These are phyloP conservation scores for Thielaviopsis punctulata DNA, from an alignment of 2,329 filamentous ascomycete genomes.

Conservation along the genomic window DNA sequence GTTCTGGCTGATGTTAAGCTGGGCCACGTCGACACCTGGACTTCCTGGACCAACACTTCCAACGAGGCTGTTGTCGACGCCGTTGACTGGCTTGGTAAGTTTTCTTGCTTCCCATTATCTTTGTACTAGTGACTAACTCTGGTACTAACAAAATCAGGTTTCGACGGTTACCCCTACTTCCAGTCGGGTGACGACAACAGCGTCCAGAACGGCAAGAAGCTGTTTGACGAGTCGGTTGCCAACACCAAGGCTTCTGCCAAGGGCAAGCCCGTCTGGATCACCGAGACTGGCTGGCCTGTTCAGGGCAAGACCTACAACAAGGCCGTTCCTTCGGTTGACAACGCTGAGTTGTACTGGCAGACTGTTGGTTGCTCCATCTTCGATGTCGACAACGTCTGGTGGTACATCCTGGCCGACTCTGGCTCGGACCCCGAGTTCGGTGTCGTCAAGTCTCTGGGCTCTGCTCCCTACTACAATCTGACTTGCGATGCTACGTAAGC, in stretches of 20 bases:
- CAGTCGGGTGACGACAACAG: constrained; percentile 50
- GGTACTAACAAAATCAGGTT: constrained; percentile 21
- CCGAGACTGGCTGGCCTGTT: constrained; percentile 78
- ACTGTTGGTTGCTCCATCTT: constrained; percentile 58
- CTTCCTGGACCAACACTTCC: constrained; percentile 53
- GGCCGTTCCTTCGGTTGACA: constrained; percentile 44
- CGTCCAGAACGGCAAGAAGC: constrained; percentile 43
- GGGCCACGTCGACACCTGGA: constrained; percentile 86
- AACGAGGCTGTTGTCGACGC: constrained; percentile 54
- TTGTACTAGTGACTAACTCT: not conserved
- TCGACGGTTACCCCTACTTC: constrained; percentile 78
- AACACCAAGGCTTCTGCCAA: constrained; percentile 39
- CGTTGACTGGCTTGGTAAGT: constrained; percentile 50
- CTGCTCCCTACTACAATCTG: constrained; percentile 44
- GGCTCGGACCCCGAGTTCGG: constrained; percentile 49
- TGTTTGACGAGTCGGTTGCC: constrained; percentile 52
- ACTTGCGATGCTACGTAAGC: constrained; percentile 29
- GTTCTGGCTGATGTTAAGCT: constrained; percentile 39
- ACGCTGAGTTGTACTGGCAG: constrained; percentile 69
- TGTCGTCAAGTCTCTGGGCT: constrained; percentile 39
- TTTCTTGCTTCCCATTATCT: no score
- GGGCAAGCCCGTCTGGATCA: constrained; percentile 66
- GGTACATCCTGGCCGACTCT: constrained; percentile 60
- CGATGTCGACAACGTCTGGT: constrained; percentile 50
- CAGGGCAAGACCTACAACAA: constrained; percentile 44